Evolutionary conservation across 2,329 filamentous ascomycete genomes (phyloP).

Genomic region (Clonostachys sp.): DNA sequence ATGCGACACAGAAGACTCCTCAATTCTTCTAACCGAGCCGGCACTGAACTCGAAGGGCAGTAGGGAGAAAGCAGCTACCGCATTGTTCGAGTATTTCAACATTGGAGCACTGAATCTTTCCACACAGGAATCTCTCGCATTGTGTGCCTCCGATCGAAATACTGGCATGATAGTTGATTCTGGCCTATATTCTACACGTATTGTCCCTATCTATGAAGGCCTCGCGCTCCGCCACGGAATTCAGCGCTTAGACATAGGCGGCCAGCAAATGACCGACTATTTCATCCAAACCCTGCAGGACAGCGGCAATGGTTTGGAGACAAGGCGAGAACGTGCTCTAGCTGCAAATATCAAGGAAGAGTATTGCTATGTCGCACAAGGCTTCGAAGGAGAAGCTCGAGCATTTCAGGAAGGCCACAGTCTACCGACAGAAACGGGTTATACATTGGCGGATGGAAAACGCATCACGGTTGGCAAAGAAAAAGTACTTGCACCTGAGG

Average conservation of each 20-base stretch:
- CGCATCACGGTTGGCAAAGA: constrained; percentile 99
- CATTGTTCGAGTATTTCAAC: constrained; percentile 99
- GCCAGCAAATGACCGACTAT: constrained; percentile 99
- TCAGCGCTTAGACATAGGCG: constrained; percentile 99
- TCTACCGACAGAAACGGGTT: constrained; percentile 98
- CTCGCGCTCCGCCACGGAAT: constrained; percentile 99
- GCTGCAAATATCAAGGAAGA: constrained; percentile 99
- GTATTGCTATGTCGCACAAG: constrained; percentile 99
- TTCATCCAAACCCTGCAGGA: constrained; percentile 99
- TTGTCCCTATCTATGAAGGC: constrained; percentile 99
- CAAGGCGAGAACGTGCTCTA: constrained; percentile 99
- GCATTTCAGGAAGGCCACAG: constrained; percentile 81
- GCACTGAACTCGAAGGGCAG: constrained; percentile 99
- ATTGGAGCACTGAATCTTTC: constrained; percentile 99
- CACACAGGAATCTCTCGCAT: constrained; percentile 97
- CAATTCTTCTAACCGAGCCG: constrained; percentile 96
- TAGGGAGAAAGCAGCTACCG: constrained; percentile 99
- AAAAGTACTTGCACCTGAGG: constrained; percentile 98
- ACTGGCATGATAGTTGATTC: constrained; percentile 99
- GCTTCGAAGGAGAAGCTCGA: constrained; percentile 99
- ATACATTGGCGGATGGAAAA: constrained; percentile 98
- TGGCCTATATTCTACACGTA: constrained; percentile 99
- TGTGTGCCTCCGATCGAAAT: constrained; percentile 99
- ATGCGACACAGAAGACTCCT: constrained; percentile 99
- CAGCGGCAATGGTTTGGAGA: constrained; percentile 99